Evolutionary conservation across 2,329 filamentous ascomycete genomes (phyloP), one percentile per base, ranked within the genome.

Genomic region (Clarireedia hainanense): DNA sequence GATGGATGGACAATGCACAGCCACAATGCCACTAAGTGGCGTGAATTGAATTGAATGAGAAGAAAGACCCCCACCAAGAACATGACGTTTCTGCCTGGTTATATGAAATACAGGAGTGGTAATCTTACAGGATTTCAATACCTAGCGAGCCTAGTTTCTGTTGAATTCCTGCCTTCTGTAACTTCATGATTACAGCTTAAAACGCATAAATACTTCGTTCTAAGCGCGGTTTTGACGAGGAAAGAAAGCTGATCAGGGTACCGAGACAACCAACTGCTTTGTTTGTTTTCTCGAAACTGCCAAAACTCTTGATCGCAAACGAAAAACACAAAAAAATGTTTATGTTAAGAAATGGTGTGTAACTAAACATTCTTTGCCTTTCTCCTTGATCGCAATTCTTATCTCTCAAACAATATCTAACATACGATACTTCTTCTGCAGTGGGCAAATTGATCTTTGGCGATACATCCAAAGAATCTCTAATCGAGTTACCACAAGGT

Each of bases 401-500:
- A 20, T 40, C 15, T 24, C 23, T 23, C 15, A 6, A 42, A 23
- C 17, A 50, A 20, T n/a, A 50, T 55, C 37, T 55, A 50, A 55
- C 27, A 17, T 5, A 36, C 5, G 24, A 14, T 46, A 47, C 42
- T 46, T 49, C 42, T 46, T 49, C 47, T 52, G 50, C 68, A 95
- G 90, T 95, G 64, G 88, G 89, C 74, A 96, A 96, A 74, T 85
- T 94, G 68, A 84, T 97, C 69, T 97, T 97, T 71, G 85, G 85
- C 62, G 91, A 95, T 71, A 65, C 66, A 69, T 83, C 80, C 59
- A 83, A 96, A 72, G 91, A 97, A 76, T 88, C 90, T 48, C 84
- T 99, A 69, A 90, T 96, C 73, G 91, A 97, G 70, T 85, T 99
- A 45, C 85, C 91, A 15, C 91, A 97, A 72, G 94, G 94, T 69